Evolutionary conservation across 2,329 filamentous ascomycete genomes (phyloP), one percentile per base, ranked within the genome.

Genomic region (Trichoderma hamatum): DNA sequence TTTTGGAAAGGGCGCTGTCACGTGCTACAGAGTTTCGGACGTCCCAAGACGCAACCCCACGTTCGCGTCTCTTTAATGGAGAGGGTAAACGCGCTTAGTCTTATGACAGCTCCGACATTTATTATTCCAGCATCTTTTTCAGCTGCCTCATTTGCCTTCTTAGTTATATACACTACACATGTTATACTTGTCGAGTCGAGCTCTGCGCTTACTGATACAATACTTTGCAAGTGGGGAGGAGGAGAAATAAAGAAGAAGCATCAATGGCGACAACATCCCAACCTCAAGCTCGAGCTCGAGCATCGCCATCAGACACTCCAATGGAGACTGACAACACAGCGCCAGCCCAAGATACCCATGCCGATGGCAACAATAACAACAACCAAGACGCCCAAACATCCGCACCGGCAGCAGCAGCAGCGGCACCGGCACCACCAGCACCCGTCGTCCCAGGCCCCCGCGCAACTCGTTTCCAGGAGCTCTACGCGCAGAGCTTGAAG

Each of bases 371-470:
- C 34, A 39, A 28, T 24, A 14, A n/a, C 39, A 13, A 19, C 55
- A 21, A 66, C 58, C 63, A 68, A 51, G 24, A 54, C 19, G 67
- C 19, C 39, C 1, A n/a, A 49, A 11, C 4, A 30, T 5, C 69
- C 7, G 10, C 5, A 24, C 81, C 9, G 80, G 83, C 80, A 1
- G 83, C 82, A 19, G 5, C 36, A 3, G 16, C 54, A 19, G 3
- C 83, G 1, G 83, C 82, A 19, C 24, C 36, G 4, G 14, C 52
- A 19, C 2, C 59, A 16, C 75, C 58, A 13, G 75, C 82, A 80
- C 13, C 76, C 36, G 76, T 79, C 54, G 80, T 83, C 0, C 86
- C 88, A 0, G 88, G 88, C 58, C 85, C 85, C 3, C 86, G 88
- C 72, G 88, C 88, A 2, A 73, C 80, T 32, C 83, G 85, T 55